A percentile compares a stretch with the other conserved stretches of the same genome.
phyloP scores from a whole-genome alignment of 768 basidiomycete species.

The Mycena haematopus region DNA sequence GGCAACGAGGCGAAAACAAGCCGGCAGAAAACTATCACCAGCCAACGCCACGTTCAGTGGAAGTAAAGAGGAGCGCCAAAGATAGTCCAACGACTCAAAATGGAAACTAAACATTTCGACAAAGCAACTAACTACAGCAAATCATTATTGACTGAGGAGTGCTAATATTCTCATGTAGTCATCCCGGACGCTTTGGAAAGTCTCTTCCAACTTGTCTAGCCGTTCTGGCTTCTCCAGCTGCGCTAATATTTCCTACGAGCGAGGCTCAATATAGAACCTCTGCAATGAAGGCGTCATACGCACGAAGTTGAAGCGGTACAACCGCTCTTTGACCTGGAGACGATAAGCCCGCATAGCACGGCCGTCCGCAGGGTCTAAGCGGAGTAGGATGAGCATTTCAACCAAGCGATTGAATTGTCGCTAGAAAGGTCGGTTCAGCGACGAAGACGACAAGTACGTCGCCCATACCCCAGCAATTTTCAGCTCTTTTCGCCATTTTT shows the following conservation, averaged over 20 bases:
- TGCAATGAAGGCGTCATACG: slow-evolving; percentile 37
- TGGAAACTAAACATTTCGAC: too few species aligned
- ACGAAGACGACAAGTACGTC: neutral
- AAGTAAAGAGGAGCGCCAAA: neutral
- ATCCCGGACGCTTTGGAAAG: slow-evolving; percentile 83
- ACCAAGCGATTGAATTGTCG: slow-evolving; percentile 92
- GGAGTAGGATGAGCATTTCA: slow-evolving; percentile 87
- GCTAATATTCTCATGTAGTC: slow-evolving; percentile 86
- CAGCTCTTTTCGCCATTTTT: slow-evolving; percentile 79
- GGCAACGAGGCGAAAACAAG: neutral
- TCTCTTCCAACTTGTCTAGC: slow-evolving; percentile 89
- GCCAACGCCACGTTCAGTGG: neutral
- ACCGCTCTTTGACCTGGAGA: slow-evolving; percentile 91
- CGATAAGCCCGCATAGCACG: slow-evolving; percentile 70
- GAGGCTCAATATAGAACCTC: neutral
- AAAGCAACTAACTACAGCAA: neutral
- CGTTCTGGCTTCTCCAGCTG: slow-evolving; percentile 90
- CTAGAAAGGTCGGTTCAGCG: slow-evolving; percentile 45
- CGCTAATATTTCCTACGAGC: slow-evolving; percentile 77
- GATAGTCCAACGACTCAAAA: too few species aligned
- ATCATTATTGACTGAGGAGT: slow-evolving; percentile 43
- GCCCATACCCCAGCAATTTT: slow-evolving; percentile 86
- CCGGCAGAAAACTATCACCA: neutral
- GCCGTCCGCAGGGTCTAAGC: slow-evolving; percentile 67
- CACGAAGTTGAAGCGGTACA: slow-evolving; percentile 96